Evolutionary conservation across 805 yeast species (phyloP), one percentile per base, ranked within the genome.

Genomic region (Monosporozyma siamensis): DNA sequence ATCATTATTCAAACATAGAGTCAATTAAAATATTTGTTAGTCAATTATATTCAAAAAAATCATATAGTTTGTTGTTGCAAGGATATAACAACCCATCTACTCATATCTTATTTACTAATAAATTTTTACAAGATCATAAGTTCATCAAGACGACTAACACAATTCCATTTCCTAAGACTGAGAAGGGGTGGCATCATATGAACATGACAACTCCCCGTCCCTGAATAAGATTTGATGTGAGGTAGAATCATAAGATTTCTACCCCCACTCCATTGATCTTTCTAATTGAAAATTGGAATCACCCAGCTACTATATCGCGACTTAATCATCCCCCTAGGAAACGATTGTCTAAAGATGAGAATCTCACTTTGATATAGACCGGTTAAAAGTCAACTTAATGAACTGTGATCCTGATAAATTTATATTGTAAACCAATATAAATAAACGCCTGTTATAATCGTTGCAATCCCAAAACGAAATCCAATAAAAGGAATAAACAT

Each of bases 401-500:
- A 38, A 39, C 22, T 42, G 42, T 47, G 50, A 47, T 44, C 48
- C 50, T 34, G 15, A 29, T 37, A 12, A 14, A 27, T n/a, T n/a
- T n/a, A n/a, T n/a, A n/a, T n/a, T n/a, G n/a, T n/a, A n/a, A n/a
- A n/a, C n/a, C n/a, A n/a, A n/a, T n/a, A n/a, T n/a, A n/a, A n/a
- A n/a, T n/a, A n/a, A n/a, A n/a, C n/a, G n/a, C n/a, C n/a, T n/a
- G n/a, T n/a, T n/a, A n/a, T n/a, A n/a, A n/a, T n/a, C n/a, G n/a
- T n/a, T n/a, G n/a, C n/a, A n/a, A n/a, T n/a, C n/a, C n/a, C n/a
- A n/a, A n/a, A n/a, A n/a, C n/a, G n/a, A n/a, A n/a, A n/a, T n/a
- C 6, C 14, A 37, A n/a, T 30, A n/a, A 27, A 29, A 3, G 17
- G 10, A 29, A 29, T 34, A 30, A 71, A 83, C 94, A 78, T 83